These are phyloP conservation scores for Cystobasidium tubakii DNA, from an alignment of 768 basidiomycete species.

Conservation along the genomic window DNA sequence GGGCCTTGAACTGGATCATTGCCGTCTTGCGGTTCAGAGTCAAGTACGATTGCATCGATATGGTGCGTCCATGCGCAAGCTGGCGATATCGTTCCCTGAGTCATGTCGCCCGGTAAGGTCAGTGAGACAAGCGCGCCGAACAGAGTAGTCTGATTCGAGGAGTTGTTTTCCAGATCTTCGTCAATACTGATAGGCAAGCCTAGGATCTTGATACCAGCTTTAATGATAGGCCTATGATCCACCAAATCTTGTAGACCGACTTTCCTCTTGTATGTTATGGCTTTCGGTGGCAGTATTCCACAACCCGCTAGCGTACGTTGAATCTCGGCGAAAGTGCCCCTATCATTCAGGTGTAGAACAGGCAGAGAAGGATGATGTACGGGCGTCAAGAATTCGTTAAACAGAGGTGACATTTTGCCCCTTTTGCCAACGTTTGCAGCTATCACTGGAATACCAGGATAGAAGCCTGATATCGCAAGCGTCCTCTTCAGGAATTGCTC, in stretches of 20 bases:
- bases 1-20: neutral
- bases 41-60: neutral
- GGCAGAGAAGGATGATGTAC: constrained; percentile 83
- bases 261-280: constrained; percentile 4
- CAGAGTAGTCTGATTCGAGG: neutral
- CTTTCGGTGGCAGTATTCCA: constrained; percentile 52
- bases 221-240: neutral
- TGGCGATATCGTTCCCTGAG: constrained; percentile 35
- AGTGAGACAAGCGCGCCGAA: constrained; percentile 16
- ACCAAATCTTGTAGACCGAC: neutral
- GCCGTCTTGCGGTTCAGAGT: neutral
- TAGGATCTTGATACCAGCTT: constrained; percentile 37
- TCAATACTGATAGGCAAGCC: constrained; percentile 40
- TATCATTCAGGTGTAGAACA: constrained; percentile 79
- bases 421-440: constrained; percentile 83
- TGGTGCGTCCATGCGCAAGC: constrained; percentile 12
- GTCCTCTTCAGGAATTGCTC: constrained; percentile 5
- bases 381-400: constrained; percentile 80
- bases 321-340: constrained; percentile 78
- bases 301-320: constrained; percentile 71
- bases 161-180: neutral
- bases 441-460: constrained; percentile 61
- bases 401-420: constrained; percentile 78
- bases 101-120: neutral
- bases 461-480: constrained; percentile 45